These are phyloP conservation scores for Halenospora varia DNA, from an alignment of 495 filamentous ascomycete genomes.

Conservation along the genomic window DNA sequence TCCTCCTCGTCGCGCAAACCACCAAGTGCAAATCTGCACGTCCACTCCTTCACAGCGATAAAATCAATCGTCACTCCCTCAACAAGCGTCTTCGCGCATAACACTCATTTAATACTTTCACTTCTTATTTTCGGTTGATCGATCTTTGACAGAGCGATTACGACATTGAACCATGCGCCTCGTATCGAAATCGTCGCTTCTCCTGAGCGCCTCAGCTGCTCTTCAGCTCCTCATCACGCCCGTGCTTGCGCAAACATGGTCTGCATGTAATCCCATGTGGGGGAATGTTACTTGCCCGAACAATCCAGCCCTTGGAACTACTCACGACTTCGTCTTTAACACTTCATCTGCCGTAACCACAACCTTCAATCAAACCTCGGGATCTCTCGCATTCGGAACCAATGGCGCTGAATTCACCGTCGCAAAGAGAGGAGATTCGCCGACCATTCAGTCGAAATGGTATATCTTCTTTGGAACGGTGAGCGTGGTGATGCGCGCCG, in stretches of 20 bases:
- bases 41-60: constrained; percentile 18
- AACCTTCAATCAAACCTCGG: constrained; percentile 60
- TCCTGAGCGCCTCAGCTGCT: constrained; percentile 17
- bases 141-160: too few relatives aligned
- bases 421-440: constrained; percentile 63
- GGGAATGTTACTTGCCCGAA: constrained; percentile 52
- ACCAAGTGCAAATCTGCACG: constrained; percentile 23
- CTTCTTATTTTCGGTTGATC: background rate
- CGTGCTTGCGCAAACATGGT: constrained; percentile 56
- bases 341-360: constrained; percentile 45
- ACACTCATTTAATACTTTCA: constrained; percentile 14
- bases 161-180: constrained; percentile 20
- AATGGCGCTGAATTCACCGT: constrained; percentile 70
- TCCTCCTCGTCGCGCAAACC: background rate
- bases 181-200: constrained; percentile 16
- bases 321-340: constrained; percentile 63
- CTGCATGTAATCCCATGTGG: constrained; percentile 63
- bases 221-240: constrained; percentile 33
- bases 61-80: background rate
- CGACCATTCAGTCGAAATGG: constrained; percentile 68
- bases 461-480: constrained; percentile 77
- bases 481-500: constrained; percentile 68
- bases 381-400: constrained; percentile 47
- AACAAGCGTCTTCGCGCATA: constrained; percentile 3
- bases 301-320: constrained; percentile 58